Conservation (phyloP, 2,329 filamentous ascomycete genomes). For the Emergomyces pasteurianus region DNA sequence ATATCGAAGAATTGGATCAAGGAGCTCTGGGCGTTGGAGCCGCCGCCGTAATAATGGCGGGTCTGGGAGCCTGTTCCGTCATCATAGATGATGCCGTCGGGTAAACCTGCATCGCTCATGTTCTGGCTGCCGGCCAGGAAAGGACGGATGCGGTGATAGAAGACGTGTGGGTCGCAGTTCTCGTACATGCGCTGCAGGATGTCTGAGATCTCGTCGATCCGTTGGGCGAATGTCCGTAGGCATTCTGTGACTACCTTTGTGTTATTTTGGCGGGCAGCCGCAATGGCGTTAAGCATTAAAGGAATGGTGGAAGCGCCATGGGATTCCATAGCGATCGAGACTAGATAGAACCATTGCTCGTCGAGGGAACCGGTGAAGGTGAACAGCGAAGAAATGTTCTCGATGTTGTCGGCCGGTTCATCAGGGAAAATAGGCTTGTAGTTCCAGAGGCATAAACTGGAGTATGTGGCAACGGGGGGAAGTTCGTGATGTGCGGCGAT, state of each 20-base stretch:
- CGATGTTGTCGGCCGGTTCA: constrained; percentile 68
- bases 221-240: constrained; percentile 73
- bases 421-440: constrained; percentile 82
- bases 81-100: constrained; percentile 78
- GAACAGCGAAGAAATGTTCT: constrained; percentile 76
- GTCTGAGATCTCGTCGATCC: constrained; percentile 68
- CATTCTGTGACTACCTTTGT: constrained; percentile 59
- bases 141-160: constrained; percentile 92
- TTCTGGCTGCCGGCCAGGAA: constrained; percentile 96
- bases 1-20: constrained; percentile 97
- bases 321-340: constrained; percentile 91
- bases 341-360: constrained; percentile 97
- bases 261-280: constrained; percentile 62
- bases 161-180: constrained; percentile 84
- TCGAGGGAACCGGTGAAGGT: constrained; percentile 92
- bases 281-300: constrained; percentile 77
- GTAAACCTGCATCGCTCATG: constrained; percentile 87
- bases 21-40: constrained; percentile 94
- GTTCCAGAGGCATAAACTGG: constrained; percentile 88
- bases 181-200: constrained; percentile 87
- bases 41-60: constrained; percentile 80
- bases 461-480: constrained; percentile 87
- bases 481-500: constrained; percentile 71
- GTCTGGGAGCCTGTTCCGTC: constrained; percentile 55
- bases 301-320: constrained; percentile 77